Base-by-base conservation (phyloP, 1,139 yeast genomes). In the Casaregolazyma lundiana region DNA sequence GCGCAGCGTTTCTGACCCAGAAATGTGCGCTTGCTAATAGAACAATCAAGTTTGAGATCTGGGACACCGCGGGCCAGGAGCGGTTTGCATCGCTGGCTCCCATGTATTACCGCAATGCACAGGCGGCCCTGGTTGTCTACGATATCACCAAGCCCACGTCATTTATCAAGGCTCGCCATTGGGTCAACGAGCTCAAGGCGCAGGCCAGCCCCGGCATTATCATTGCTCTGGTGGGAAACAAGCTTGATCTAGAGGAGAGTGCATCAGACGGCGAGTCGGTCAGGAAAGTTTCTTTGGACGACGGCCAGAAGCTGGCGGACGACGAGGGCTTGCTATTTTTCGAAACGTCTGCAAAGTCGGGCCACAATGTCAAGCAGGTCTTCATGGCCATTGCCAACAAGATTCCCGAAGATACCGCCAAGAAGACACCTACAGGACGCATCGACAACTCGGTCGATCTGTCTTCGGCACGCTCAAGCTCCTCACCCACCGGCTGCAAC, bases 11-110 rank as follows among this genome's bases (percentile, higher is more conserved):
- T 63, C 71, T 92, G 50, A 92, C 98, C 29, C 97, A 92, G 66
- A 83, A 94, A 63, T 94, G 97, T 63, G 83, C 90, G 32, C 83
- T 92, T 58, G 94, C 94, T 35, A 89, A 86, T 54, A 80, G 86
- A 56, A 86, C 95, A 13, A 89, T 92, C 63, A 92, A 92, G 65
- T 92, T 89, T 67, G 98, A 92, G 66, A 92, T 92, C 54, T 92
- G 97, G 97, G 98, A 92, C 64, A 92, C 98, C 11, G 98, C 98
- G 0, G 98, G 98, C 15, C 98, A 92, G 69, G 98, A 92, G 66
- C 72, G 98, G 53, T 92, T 92, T 72, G 97, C 97, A 3, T 84
- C 94, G 32, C 75, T 92, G 62, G 97, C 97, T 1, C 98, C 97
- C 20, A 86, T 92, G 95, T 92, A 92, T 68, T 92, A 92, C 71